Evolutionary conservation across 805 yeast genomes (phyloP).

Genomic region (Brettanomyces anomalus): DNA sequence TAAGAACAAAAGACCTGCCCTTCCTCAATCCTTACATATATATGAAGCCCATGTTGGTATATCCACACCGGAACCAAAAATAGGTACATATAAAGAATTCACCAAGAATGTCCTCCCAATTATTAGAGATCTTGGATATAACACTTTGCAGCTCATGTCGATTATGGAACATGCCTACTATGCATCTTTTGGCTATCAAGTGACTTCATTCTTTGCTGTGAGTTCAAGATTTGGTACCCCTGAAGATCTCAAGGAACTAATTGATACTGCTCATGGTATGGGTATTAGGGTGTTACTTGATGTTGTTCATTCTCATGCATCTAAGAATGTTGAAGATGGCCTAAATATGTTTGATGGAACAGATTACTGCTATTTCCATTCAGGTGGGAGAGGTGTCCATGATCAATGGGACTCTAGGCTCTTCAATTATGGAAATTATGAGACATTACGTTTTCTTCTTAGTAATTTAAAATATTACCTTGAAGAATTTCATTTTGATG

Average conservation of each 20-base stretch:
- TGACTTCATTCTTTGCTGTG: constrained; percentile 84
- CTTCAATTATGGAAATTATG: constrained; percentile 86
- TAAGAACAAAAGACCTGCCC: constrained; percentile 54
- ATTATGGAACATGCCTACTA: constrained; percentile 98
- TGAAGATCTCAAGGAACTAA: constrained; percentile 82
- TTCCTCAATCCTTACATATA: constrained; percentile 52
- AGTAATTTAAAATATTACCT: constrained; percentile 78
- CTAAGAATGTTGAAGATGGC: constrained; percentile 91
- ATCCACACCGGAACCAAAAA: constrained; percentile 78
- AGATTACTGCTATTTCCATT: constrained; percentile 87
- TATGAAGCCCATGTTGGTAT: constrained; percentile 97
- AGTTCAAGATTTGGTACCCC: constrained; percentile 93
- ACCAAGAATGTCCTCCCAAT: constrained; percentile 74
- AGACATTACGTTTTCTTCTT: constrained; percentile 77
- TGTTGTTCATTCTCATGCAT: constrained; percentile 93
- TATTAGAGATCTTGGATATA: constrained; percentile 78
- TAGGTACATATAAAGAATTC: constrained; percentile 83
- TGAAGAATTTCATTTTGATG: constrained; percentile 83
- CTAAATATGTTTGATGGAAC: constrained; percentile 90
- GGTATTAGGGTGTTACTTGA: constrained; percentile 85
- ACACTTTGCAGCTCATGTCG: constrained; percentile 94
- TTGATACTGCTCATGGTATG: constrained; percentile 84
- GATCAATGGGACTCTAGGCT: constrained; percentile 94
- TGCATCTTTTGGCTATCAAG: constrained; percentile 97
- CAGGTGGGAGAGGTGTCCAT: constrained; percentile 80